Evolutionary conservation across 805 yeast genomes (phyloP).

Genomic region (Saccharomycopsis schoenii): DNA sequence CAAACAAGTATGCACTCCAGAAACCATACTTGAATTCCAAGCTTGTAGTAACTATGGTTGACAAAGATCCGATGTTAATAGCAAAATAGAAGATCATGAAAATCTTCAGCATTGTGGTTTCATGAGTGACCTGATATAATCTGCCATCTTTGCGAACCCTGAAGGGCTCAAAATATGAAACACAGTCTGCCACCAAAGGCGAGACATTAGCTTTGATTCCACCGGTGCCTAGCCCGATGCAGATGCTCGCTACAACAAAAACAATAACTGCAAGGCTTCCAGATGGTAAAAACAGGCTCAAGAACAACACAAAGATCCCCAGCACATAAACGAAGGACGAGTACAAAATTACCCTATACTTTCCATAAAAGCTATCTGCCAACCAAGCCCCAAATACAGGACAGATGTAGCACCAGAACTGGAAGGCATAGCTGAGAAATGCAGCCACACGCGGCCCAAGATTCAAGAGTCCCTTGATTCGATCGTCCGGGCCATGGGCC

Average conservation of each 20-base stretch:
- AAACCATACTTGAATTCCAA: slow-evolving; percentile 42
- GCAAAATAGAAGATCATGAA: slow-evolving; percentile 44
- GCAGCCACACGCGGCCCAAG: slow-evolving; percentile 57
- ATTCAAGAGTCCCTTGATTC: slow-evolving; percentile 42
- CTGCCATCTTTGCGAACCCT: slow-evolving; percentile 37
- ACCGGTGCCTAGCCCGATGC: slow-evolving; percentile 57
- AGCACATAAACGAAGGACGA: slow-evolving; percentile 49
- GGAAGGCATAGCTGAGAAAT: slow-evolving; percentile 64
- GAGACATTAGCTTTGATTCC: slow-evolving; percentile 42
- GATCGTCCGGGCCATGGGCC: slow-evolving; percentile 40
- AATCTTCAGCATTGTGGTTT: slow-evolving; percentile 24
- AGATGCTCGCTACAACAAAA: slow-evolving; percentile 41
- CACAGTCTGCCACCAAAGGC: slow-evolving; percentile 9
- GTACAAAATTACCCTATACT: slow-evolving; percentile 54
- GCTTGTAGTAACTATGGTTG: slow-evolving; percentile 42
- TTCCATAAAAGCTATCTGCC: slow-evolving; percentile 69
- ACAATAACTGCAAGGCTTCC: slow-evolving; percentile 54
- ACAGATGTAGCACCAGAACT: slow-evolving; percentile 74
- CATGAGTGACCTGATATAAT: slow-evolving; percentile 3
- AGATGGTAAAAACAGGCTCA: slow-evolving; percentile 59
- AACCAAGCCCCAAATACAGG: slow-evolving; percentile 70
- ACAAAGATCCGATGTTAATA: slow-evolving; percentile 46
- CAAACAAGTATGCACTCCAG: slow-evolving; percentile 46
- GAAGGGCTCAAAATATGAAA: slow-evolving; percentile 30
- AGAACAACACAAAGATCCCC: slow-evolving; percentile 55